These are phyloP conservation scores for Populus pruinosa DNA, from an alignment of 345 rosid species.

Conservation along the genomic window DNA sequence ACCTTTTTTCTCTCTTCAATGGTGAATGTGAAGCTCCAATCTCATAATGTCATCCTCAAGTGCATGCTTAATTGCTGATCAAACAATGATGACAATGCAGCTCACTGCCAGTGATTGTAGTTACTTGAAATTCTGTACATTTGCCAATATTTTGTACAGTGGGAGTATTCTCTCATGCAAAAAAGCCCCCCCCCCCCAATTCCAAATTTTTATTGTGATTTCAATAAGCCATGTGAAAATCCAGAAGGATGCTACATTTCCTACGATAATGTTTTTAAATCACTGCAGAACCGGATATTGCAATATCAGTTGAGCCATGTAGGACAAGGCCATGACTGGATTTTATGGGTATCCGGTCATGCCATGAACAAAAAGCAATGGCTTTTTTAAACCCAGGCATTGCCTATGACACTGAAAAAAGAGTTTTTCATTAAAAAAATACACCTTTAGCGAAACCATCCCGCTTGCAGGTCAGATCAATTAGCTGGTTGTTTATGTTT, in stretches of 20 bases:
- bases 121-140: neutral
- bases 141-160: neutral
- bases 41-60: neutral
- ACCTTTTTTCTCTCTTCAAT: neutral
- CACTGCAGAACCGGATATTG: neutral
- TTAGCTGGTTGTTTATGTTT: neutral
- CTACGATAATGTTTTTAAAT: neutral
- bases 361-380: neutral
- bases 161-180: neutral
- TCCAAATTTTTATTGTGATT: neutral
- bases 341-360: neutral
- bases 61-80: neutral
- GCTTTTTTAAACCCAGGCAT: no score
- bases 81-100: neutral
- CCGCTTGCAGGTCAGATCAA: neutral
- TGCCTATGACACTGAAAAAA: neutral
- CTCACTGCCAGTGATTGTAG: neutral
- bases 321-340: neutral
- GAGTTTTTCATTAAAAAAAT: neutral
- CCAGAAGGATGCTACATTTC: neutral
- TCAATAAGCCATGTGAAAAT: neutral
- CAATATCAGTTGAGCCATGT: neutral
- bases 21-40: neutral
- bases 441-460: neutral
- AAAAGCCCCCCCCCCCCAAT: neutral